Conservation (phyloP, 768 basidiomycete genomes). For the Gelatoporia subvermispora region DNA sequence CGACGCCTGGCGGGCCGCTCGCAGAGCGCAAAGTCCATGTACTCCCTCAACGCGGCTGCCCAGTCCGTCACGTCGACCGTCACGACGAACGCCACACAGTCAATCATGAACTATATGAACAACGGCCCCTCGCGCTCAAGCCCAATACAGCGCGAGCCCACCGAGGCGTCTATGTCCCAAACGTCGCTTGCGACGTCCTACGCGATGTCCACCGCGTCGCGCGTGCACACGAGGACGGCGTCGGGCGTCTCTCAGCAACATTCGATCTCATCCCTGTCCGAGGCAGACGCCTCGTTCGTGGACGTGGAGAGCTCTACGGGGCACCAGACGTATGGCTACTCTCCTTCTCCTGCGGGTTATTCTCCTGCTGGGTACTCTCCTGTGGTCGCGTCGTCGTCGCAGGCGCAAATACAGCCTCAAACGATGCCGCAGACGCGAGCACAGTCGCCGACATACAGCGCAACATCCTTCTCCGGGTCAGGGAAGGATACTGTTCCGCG, state of each 20-base stretch:
- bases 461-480: background rate
- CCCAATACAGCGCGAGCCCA: constrained; percentile 11
- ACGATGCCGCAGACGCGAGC: too few species aligned
- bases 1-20: constrained; percentile 23
- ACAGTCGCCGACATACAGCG: background rate
- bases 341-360: too few species aligned
- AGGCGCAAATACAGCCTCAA: too few species aligned
- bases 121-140: background rate
- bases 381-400: too few species aligned
- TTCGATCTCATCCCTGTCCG: background rate
- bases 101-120: background rate
- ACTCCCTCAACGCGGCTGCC: constrained; percentile 10
- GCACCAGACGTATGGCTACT: too few species aligned
- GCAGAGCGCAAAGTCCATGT: constrained; percentile 15
- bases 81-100: constrained; percentile 1
- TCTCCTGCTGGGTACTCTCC: too few species aligned
- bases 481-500: constrained; percentile 13
- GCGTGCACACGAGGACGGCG: background rate
- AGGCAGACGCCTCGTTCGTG: too few species aligned
- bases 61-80: constrained; percentile 7
- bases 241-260: constrained; percentile 6
- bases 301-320: too few species aligned
- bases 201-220: constrained; percentile 7
- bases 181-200: constrained; percentile 7
- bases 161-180: constrained; percentile 14